Conservation (phyloP, 2,329 filamentous ascomycete species). For the Hypocreales sp. region DNA sequence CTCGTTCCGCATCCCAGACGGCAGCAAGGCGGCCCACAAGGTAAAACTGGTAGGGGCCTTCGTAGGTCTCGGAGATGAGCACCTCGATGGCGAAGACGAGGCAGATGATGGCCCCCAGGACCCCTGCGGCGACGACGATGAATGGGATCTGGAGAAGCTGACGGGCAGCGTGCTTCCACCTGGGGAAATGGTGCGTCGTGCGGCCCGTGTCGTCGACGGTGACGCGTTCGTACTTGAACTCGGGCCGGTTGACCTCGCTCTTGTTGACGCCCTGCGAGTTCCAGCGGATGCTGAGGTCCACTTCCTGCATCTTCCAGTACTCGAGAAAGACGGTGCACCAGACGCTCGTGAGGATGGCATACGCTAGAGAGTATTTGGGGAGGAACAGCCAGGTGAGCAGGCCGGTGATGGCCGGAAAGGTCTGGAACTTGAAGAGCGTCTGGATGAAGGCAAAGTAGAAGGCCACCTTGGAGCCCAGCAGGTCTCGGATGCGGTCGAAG, state of each 20-base stretch:
- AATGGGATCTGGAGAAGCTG: constrained; percentile 59
- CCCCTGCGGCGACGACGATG: constrained; percentile 38
- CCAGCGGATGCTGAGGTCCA: constrained; percentile 59
- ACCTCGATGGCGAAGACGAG: constrained; percentile 60
- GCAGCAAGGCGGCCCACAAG: constrained; percentile 30
- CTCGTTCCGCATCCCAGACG: neutral
- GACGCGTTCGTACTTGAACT: constrained; percentile 49
- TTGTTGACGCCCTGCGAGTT: constrained; percentile 51
- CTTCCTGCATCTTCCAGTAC: constrained; percentile 65
- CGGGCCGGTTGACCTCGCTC: constrained; percentile 48
- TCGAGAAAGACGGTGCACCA: constrained; percentile 65
- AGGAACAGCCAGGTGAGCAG: constrained; percentile 53
- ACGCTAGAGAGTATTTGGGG: constrained; percentile 54
- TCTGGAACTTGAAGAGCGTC: constrained; percentile 55
- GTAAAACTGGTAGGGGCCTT: constrained; percentile 49
- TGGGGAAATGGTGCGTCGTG: constrained; percentile 44
- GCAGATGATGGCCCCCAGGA: constrained; percentile 51
- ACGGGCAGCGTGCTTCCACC: constrained; percentile 45
- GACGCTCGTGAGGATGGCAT: constrained; percentile 49
- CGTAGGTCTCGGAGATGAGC: constrained; percentile 59
- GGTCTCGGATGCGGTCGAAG: constrained; percentile 43
- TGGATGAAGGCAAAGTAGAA: constrained; percentile 79
- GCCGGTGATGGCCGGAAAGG: constrained; percentile 54
- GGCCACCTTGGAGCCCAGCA: constrained; percentile 48
- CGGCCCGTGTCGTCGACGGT: constrained; percentile 49